Evolutionary conservation across 2,329 filamentous ascomycete genomes (phyloP).

Genomic region (Colletotrichum navitas): DNA sequence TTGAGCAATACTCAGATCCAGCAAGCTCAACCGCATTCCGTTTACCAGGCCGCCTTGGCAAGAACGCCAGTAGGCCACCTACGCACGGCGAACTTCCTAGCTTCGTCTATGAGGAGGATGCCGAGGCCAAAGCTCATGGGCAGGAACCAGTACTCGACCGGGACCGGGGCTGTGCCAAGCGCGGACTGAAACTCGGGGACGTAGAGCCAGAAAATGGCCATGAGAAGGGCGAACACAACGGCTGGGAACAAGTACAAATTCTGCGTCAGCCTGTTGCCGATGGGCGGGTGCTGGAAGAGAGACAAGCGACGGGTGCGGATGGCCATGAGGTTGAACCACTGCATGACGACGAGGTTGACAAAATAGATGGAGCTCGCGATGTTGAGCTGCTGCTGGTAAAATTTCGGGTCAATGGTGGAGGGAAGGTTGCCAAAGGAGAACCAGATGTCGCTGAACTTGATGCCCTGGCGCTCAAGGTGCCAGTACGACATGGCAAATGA

Average conservation of each 20-base stretch:
- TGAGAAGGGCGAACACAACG: constrained; percentile 75
- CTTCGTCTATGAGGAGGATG: constrained; percentile 65
- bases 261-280: constrained; percentile 73
- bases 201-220: constrained; percentile 79
- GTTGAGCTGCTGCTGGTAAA: constrained; percentile 68
- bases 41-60: constrained; percentile 63
- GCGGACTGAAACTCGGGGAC: constrained; percentile 73
- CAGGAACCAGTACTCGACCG: constrained; percentile 81
- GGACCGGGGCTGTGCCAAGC: constrained; percentile 72
- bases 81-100: constrained; percentile 63
- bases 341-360: constrained; percentile 84
- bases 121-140: constrained; percentile 77
- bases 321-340: constrained; percentile 81
- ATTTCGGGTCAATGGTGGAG: constrained; percentile 63
- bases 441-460: constrained; percentile 75
- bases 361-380: constrained; percentile 82
- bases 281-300: constrained; percentile 79
- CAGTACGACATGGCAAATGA: constrained; percentile 76
- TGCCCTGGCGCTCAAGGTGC: constrained; percentile 72
- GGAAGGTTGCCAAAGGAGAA: constrained; percentile 73
- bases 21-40: constrained; percentile 43
- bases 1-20: neutral
- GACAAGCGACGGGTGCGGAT: constrained; percentile 74
- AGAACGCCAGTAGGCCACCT: constrained; percentile 58
- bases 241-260: constrained; percentile 79